phyloP scores from a whole-genome alignment of 1,139 yeast species.

The Ashbya aceris region DNA sequence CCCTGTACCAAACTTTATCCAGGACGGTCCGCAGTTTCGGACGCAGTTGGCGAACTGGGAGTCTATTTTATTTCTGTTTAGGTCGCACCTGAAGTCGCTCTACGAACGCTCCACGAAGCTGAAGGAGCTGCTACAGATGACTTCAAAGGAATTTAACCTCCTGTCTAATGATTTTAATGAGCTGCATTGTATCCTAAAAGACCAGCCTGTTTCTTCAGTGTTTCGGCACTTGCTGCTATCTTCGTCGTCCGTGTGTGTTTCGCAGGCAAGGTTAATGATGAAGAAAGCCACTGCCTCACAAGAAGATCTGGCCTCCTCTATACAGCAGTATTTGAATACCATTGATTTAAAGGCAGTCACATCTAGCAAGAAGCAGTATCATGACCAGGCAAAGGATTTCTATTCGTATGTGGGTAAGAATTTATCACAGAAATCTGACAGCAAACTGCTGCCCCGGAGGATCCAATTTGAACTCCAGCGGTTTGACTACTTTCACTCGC shows the following conservation, averaged over 20 bases:
- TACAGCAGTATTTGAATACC: slow-evolving; percentile 1
- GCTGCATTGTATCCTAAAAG: not conserved
- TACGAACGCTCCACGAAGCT: slow-evolving; percentile 6
- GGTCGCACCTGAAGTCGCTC: slow-evolving; percentile 4
- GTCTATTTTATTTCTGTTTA: slow-evolving; percentile 2
- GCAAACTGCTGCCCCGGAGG: slow-evolving; percentile 5
- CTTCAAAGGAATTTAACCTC: slow-evolving; percentile 4
- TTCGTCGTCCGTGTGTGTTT: not conserved
- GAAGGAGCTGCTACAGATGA: slow-evolving; percentile 3
- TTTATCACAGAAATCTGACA: slow-evolving; percentile 6
- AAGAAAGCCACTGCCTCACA: not conserved
- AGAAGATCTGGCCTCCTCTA: not conserved
- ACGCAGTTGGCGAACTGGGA: slow-evolving; percentile 8
- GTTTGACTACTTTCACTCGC: slow-evolving; percentile 58
- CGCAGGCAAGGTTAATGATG: slow-evolving; percentile 1
- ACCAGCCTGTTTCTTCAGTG: slow-evolving; percentile 2
- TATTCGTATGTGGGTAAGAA: slow-evolving; percentile 30
- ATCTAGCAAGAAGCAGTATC: slow-evolving; percentile 12
- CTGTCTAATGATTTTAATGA: slow-evolving; percentile 2
- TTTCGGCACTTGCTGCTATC: not conserved
- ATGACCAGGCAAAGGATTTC: slow-evolving; percentile 55
- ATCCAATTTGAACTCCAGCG: slow-evolving; percentile 53
- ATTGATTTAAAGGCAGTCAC: slow-evolving; percentile 14
- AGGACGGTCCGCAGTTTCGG: slow-evolving; percentile 10
- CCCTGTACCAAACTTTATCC: slow-evolving; percentile 4